phyloP scores from a whole-genome alignment of 2,329 filamentous ascomycete genomes.

The Ascochyta rabiei region DNA sequence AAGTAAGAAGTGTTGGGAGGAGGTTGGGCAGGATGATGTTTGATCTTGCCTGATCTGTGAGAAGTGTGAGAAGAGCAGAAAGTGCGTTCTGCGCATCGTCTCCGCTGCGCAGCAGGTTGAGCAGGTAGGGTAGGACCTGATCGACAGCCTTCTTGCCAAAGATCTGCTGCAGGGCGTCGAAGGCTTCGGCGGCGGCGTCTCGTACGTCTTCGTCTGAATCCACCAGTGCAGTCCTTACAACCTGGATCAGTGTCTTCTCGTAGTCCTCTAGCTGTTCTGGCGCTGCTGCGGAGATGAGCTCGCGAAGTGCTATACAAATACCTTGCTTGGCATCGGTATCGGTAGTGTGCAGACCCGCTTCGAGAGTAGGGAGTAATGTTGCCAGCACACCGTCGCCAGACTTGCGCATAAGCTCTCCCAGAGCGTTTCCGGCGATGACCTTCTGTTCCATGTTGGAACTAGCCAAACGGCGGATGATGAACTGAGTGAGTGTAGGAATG shows the following conservation, averaged over 20 bases:
- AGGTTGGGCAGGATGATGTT: slow-evolving; percentile 97
- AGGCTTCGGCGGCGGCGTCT: slow-evolving; percentile 95
- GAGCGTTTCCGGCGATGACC: slow-evolving; percentile 94
- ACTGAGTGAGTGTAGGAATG: slow-evolving; percentile 89
- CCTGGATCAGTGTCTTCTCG: slow-evolving; percentile 92
- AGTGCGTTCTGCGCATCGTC: slow-evolving; percentile 90
- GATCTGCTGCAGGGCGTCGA: slow-evolving; percentile 91
- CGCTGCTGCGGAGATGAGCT: slow-evolving; percentile 88
- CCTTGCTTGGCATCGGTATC: slow-evolving; percentile 95
- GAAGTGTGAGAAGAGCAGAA: slow-evolving; percentile 87
- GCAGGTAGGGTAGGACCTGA: slow-evolving; percentile 89
- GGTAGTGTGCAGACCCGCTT: slow-evolving; percentile 87
- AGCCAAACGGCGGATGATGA: slow-evolving; percentile 90
- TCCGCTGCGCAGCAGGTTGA: slow-evolving; percentile 86
- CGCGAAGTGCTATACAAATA: slow-evolving; percentile 93
- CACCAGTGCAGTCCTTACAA: slow-evolving; percentile 89
- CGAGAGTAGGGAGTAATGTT: slow-evolving; percentile 85
- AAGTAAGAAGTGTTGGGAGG: slow-evolving; percentile 87
- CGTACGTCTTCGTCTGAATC: slow-evolving; percentile 89
- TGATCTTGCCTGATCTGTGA: slow-evolving; percentile 90
- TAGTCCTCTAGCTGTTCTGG: slow-evolving; percentile 90
- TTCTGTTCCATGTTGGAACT: slow-evolving; percentile 99
- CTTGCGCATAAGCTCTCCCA: slow-evolving; percentile 96
- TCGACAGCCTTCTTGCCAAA: slow-evolving; percentile 94
- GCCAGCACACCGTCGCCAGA: slow-evolving; percentile 92